Conservation (phyloP, 1,139 yeast species). For the Nadsonia starkeyi-henricii region DNA sequence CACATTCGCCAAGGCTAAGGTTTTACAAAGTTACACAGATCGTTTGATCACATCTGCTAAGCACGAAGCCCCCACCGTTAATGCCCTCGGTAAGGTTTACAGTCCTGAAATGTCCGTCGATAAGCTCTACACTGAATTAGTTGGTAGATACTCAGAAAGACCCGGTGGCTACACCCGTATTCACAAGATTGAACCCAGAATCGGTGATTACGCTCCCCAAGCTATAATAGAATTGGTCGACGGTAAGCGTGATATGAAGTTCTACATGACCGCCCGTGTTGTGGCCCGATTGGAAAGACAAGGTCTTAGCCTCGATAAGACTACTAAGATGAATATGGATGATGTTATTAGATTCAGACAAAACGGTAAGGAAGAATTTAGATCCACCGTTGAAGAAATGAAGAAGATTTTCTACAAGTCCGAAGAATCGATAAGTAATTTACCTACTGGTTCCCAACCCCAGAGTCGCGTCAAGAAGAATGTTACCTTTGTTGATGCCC, state of each 20-base stretch:
- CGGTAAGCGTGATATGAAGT: constrained; percentile 58
- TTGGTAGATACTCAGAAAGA: constrained; percentile 35
- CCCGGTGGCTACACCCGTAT: constrained; percentile 79
- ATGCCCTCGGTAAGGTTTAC: constrained; percentile 7
- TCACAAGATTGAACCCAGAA: constrained; percentile 68
- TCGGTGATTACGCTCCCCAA: constrained; percentile 87
- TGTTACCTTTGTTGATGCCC: constrained; percentile 8
- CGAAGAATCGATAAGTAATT: constrained; percentile 11
- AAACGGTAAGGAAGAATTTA: constrained; percentile 41
- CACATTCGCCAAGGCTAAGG: constrained; percentile 60
- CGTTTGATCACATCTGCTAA: constrained; percentile 40
- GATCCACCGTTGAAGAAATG: constrained; percentile 50
- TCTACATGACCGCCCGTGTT: constrained; percentile 63
- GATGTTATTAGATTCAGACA: constrained; percentile 34
- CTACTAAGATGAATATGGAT: constrained; percentile 44
- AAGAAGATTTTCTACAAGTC: constrained; percentile 39
- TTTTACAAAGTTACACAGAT: constrained; percentile 44
- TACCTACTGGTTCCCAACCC: constrained; percentile 5
- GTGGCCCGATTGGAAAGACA: constrained; percentile 70
- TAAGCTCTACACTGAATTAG: constrained; percentile 29
- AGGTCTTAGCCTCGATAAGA: constrained; percentile 43
- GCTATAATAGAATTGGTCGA: constrained; percentile 82
- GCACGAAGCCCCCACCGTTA: constrained; percentile 15
- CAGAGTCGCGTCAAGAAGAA: not conserved
- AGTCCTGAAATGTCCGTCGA: constrained; percentile 35